Evolutionary conservation across 768 basidiomycete genomes (phyloP), one percentile per base, ranked within the genome.

Genomic region (Sarcodon aspratus): DNA sequence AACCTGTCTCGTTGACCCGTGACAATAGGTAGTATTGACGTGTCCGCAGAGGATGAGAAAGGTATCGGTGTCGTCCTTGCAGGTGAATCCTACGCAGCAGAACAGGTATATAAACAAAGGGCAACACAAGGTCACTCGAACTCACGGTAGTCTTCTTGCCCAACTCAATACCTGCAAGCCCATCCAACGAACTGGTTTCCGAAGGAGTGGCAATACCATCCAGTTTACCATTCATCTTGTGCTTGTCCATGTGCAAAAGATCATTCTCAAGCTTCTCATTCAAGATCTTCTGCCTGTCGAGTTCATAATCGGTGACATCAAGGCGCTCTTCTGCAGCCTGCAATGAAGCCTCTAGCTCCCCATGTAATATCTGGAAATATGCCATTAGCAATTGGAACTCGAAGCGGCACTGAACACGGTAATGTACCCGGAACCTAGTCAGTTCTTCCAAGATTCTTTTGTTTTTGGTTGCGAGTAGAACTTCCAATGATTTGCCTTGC

Each of bases 1-100:
- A 98, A 99, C n/a, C 95, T 76, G 61, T 99, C 96, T 50, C 96
- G 76, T 61, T 99, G 96, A 58, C 88, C 87, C 1, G 96, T 97
- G 36, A 98, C 96, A 55, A 99, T 98, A 2, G 95, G 96, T n/a
- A 99, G 67, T 57, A 98, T 98, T 8, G 92, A 94, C 0, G 85
- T 88, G 59, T 98, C 95, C 6, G 86, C 88, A 2, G 87, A 76
- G 33, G 80, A 66, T 6, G 78, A 69, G 58, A 87, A 85, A 1
- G 80, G 78, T 55, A 88, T 78, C 0, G 89, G 81, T 3, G 80
- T 80, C 49, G 70, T 67, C 50, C 79, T 69, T 12, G 70, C 63
- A 6, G 57, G 54, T 3, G 61, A 50, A 15, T 59, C 61, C 58
- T 63, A 45, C 37, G 40, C 18, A 21, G 1, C 4, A 33, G 32